Conservation (phyloP, 2,329 filamentous ascomycete genomes). For the Corinectria fuckeliana region DNA sequence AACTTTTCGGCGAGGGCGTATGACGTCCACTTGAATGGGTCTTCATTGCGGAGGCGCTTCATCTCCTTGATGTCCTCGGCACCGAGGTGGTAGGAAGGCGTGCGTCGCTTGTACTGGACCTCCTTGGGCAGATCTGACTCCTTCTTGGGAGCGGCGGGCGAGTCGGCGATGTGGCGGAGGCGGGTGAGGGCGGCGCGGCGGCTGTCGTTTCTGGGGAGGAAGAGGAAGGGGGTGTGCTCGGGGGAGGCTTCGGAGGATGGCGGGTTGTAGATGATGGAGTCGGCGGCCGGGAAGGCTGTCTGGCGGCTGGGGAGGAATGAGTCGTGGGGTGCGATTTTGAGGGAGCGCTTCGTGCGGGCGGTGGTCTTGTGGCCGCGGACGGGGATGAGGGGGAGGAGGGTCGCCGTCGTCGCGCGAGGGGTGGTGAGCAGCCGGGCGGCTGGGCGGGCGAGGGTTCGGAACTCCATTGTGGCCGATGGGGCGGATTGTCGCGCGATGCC, state of each 20-base stretch:
- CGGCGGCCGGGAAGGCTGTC: conserved; percentile 39
- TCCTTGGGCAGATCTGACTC: conserved; percentile 43
- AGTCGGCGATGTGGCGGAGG: conserved; percentile 46
- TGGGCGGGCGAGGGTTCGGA: conserved; percentile 45
- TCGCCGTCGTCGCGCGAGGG: conserved; percentile 30
- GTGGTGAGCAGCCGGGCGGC: conserved; percentile 42
- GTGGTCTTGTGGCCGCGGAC: conserved; percentile 58
- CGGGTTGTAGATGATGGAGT: conserved; percentile 63
- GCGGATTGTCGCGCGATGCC: conserved; percentile 14
- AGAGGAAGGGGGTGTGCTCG: conserved; percentile 70
- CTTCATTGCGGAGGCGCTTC: conserved; percentile 57
- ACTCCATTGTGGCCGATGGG: conserved; percentile 42
- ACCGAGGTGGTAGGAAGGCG: conserved; percentile 58
- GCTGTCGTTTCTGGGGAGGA: conserved; percentile 64
- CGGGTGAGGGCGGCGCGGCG: conserved; percentile 58
- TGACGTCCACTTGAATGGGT: conserved; percentile 64
- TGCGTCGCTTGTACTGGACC: conserved; percentile 45
- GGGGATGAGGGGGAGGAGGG: conserved; percentile 35
- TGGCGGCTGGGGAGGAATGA: conserved; percentile 59
- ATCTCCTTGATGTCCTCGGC: conserved; percentile 66
- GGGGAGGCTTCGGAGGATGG: conserved; percentile 62
- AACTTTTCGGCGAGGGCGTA: conserved; percentile 59
- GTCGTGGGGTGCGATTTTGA: conserved; percentile 66
- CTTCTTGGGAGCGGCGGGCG: conserved; percentile 25
- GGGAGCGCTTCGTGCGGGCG: conserved; percentile 60